A percentile compares a stretch with the other conserved stretches of the same genome.
Evolutionary conservation across 202 grass and related monocot species (phyloP).

Genomic region (Setaria viridis): DNA sequence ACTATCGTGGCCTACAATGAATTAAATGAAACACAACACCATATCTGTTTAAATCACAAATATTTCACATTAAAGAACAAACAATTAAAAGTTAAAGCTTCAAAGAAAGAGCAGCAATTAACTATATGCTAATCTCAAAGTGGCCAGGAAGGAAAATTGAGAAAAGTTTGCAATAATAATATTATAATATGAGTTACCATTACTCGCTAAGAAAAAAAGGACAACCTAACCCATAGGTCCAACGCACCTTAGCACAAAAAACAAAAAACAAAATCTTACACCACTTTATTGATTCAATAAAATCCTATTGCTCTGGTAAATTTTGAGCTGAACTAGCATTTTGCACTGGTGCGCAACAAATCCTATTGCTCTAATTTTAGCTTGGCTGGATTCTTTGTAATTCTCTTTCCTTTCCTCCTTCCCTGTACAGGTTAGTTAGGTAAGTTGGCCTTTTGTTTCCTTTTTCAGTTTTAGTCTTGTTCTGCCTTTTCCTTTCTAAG

Average conservation of each 20-base stretch:
- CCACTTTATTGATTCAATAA: background rate
- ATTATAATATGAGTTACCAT: background rate
- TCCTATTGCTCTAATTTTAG: conserved; percentile 14
- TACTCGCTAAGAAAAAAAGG: conserved; percentile 3
- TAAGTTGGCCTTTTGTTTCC: background rate
- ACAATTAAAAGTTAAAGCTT: background rate
- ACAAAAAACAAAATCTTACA: background rate
- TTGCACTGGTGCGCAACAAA: conserved; percentile 16
- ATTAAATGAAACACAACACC: conserved; percentile 21
- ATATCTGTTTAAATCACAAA: background rate
- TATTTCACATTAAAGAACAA: background rate
- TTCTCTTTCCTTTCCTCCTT: background rate
- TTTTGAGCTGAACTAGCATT: conserved; percentile 25
- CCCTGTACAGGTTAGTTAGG: background rate
- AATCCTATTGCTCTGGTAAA: conserved; percentile 4
- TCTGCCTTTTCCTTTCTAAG: background rate
- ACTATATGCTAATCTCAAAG: background rate
- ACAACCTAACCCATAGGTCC: background rate
- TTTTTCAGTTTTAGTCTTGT: background rate
- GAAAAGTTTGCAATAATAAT: background rate
- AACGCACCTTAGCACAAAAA: background rate
- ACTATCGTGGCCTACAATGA: background rate
- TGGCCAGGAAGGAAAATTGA: background rate
- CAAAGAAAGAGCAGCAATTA: conserved; percentile 10
- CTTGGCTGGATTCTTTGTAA: background rate